Conservation (phyloP, 495 filamentous ascomycete genomes). For the Parmelia sp. region DNA sequence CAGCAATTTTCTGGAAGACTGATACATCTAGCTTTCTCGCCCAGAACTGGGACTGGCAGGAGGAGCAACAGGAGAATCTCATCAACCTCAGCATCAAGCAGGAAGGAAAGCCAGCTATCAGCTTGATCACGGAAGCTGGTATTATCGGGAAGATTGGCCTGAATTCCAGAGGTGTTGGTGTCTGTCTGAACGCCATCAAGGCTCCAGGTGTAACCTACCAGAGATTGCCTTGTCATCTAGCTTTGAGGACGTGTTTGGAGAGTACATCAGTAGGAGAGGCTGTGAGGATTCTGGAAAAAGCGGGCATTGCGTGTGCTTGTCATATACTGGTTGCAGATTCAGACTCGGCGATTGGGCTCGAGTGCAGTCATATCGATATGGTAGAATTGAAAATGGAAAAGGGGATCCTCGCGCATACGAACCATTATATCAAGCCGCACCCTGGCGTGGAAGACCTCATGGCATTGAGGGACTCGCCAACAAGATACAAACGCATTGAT, state of each 20-base stretch:
- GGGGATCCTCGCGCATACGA: constrained; percentile 53
- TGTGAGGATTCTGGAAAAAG: constrained; percentile 41
- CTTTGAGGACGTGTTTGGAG: constrained; percentile 54
- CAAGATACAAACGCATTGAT: constrained; percentile 42
- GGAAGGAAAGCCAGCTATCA: constrained; percentile 41
- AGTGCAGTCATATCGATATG: constrained; percentile 51
- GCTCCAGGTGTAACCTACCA: constrained; percentile 49
- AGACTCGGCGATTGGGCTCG: constrained; percentile 48
- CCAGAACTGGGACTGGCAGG: constrained; percentile 65
- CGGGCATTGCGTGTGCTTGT: constrained; percentile 54
- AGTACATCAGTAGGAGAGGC: constrained; percentile 46
- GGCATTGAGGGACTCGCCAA: constrained; percentile 50
- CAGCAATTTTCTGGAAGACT: constrained; percentile 50
- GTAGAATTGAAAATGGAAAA: constrained; percentile 39
- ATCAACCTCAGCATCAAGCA: constrained; percentile 49
- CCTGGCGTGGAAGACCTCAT: constrained; percentile 42
- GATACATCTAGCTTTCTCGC: constrained; percentile 41
- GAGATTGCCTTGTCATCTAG: constrained; percentile 57
- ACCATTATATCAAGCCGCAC: constrained; percentile 52
- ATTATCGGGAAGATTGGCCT: constrained; percentile 70
- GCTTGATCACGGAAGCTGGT: constrained; percentile 53
- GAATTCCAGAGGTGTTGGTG: constrained; percentile 56
- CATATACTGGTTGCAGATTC: constrained; percentile 58
- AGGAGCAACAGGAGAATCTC: constrained; percentile 45
- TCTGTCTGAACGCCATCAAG: constrained; percentile 61